These are phyloP conservation scores for Colletotrichum viniferum DNA, from an alignment of 2,329 filamentous ascomycete species.

Conservation along the genomic window DNA sequence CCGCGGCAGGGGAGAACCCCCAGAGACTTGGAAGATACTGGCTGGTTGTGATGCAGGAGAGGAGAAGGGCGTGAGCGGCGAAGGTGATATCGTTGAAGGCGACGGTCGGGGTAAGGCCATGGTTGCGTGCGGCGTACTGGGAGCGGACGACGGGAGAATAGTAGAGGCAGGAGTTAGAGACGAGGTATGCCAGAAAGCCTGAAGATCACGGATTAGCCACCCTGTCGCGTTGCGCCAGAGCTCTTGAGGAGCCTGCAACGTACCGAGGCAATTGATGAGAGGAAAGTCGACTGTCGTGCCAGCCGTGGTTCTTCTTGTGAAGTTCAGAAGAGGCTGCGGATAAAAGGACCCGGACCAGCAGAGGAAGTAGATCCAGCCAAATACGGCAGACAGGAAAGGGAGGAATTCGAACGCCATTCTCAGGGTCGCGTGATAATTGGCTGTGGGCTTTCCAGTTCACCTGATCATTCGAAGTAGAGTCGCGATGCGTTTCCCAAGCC, in stretches of 20 bases:
- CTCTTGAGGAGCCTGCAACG: conserved; percentile 9
- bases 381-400: conserved; percentile 56
- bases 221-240: neutral
- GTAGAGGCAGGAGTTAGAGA: conserved; percentile 77
- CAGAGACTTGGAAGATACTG: conserved; percentile 81
- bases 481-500: neutral
- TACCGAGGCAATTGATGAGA: conserved; percentile 70
- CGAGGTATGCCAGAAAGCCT: conserved; percentile 77
- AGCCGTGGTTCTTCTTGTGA: conserved; percentile 73
- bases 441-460: neutral
- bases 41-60: conserved; percentile 75
- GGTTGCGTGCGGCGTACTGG: conserved; percentile 84
- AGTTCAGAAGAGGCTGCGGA: conserved; percentile 85
- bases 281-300: conserved; percentile 91
- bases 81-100: conserved; percentile 91
- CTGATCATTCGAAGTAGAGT: neutral
- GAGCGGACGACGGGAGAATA: conserved; percentile 77
- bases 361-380: conserved; percentile 78
- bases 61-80: conserved; percentile 77
- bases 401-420: conserved; percentile 43
- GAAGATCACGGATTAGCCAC: conserved; percentile 25
- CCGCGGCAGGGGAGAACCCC: conserved; percentile 70
- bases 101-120: conserved; percentile 79
- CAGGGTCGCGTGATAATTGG: neutral
- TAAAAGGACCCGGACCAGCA: conserved; percentile 93